Percentiles rank a stretch among this genome's conserved stretches.
Evolutionary conservation across 2,329 filamentous ascomycete species (phyloP).

Genomic region (Chlorencoelia australis): DNA sequence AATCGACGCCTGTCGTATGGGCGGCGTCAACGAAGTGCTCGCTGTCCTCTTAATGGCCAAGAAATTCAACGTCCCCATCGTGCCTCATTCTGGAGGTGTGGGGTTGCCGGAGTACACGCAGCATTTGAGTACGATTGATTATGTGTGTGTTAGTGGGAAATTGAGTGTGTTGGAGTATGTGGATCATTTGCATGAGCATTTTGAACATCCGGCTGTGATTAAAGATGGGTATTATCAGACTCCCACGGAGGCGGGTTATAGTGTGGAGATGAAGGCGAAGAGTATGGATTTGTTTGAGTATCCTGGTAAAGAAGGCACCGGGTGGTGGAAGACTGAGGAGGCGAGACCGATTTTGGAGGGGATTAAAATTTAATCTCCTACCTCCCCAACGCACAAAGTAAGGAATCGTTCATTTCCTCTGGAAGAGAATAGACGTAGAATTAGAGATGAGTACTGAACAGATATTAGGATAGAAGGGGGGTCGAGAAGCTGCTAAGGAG

Average conservation of each 20-base stretch:
- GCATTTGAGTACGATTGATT: conserved; percentile 86
- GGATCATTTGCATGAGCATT: conserved; percentile 89
- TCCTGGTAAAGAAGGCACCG: conserved; percentile 59
- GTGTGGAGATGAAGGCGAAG: conserved; percentile 84
- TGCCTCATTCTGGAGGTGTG: conserved; percentile 83
- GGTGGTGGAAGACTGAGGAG: conserved; percentile 74
- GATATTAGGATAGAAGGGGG: conserved; percentile 1
- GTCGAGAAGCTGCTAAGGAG: conserved; percentile 22
- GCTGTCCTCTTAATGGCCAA: conserved; percentile 81
- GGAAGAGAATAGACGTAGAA: too few relatives aligned
- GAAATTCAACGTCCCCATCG: conserved; percentile 63
- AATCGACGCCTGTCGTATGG: conserved; percentile 81
- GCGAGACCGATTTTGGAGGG: conserved; percentile 27
- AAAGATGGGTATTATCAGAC: conserved; percentile 83
- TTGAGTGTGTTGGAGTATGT: conserved; percentile 81
- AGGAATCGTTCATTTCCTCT: neutral
- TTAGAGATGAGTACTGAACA: neutral
- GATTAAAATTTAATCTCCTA: conserved; percentile 24
- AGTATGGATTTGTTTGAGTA: conserved; percentile 75
- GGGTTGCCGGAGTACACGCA: conserved; percentile 91
- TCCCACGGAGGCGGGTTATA: conserved; percentile 73
- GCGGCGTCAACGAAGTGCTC: conserved; percentile 84
- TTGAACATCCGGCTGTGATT: conserved; percentile 70
- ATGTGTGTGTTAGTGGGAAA: conserved; percentile 76
- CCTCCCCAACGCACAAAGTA: too few relatives aligned